phyloP scores from a whole-genome alignment of 306 rosid genomes.

The Ormosia semicastrata region DNA sequence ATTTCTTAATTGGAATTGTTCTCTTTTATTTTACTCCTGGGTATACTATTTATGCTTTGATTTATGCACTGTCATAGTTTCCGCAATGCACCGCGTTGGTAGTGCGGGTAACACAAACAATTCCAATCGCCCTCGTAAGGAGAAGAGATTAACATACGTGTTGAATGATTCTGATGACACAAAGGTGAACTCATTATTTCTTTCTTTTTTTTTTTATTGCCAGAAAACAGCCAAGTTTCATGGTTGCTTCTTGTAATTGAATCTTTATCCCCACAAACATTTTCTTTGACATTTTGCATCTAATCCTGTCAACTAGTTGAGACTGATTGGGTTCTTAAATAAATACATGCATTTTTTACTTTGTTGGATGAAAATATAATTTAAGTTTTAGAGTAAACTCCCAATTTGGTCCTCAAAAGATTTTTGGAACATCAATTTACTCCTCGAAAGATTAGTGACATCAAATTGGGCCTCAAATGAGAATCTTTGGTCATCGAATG shows the following conservation, averaged over 20 bases:
- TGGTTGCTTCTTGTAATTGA: constrained; percentile 18
- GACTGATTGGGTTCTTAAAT: neutral
- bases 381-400: neutral
- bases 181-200: constrained; percentile 56
- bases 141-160: constrained; percentile 89
- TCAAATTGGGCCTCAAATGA: neutral
- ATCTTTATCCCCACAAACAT: neutral
- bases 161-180: constrained; percentile 78
- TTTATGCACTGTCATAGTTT: constrained; percentile 37
- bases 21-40: constrained; percentile 25
- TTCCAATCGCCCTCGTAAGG: constrained; percentile 91
- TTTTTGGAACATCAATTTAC: neutral
- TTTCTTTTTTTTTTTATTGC: constrained; percentile 10
- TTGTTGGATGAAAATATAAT: neutral
- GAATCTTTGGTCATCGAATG: neutral
- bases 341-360: constrained; percentile 7
- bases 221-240: neutral
- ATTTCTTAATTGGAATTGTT: neutral
- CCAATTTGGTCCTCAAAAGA: neutral
- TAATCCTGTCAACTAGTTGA: constrained; percentile 2
- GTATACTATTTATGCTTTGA: constrained; percentile 8
- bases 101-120: constrained; percentile 85
- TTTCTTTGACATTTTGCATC: neutral
- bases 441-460: neutral
- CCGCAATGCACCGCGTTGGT: constrained; percentile 97